Percentiles rank a stretch among this genome's conserved stretches.
Conservation (phyloP, 1,284 basidiomycete genomes). For the Leccinum pallidistipes region DNA sequence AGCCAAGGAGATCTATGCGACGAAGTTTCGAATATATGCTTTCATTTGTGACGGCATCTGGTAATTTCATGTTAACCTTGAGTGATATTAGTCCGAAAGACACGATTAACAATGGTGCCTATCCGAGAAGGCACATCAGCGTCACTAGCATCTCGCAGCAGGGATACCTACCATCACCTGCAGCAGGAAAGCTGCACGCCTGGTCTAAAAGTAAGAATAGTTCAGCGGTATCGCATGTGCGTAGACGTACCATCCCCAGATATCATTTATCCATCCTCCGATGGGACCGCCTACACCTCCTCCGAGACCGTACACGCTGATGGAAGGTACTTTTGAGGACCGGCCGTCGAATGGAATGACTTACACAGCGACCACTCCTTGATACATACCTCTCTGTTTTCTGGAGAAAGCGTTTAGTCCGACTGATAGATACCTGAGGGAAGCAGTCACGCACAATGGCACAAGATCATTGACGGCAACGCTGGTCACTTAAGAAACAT, state of each 20-base stretch:
- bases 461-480: conserved; percentile 79
- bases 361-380: conserved; percentile 48
- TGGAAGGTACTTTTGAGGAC: neutral
- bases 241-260: neutral
- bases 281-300: conserved; percentile 38
- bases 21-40: conserved; percentile 51
- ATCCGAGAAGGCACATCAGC: neutral
- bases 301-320: conserved; percentile 68
- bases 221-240: neutral
- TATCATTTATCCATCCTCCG: conserved; percentile 52
- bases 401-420: conserved; percentile 38
- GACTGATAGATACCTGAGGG: conserved; percentile 29
- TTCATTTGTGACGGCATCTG: conserved; percentile 59
- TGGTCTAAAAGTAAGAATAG: neutral
- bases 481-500: conserved; percentile 56
- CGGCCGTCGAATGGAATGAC: too few species aligned
- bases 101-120: neutral
- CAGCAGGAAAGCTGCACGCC: neutral
- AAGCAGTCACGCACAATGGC: conserved; percentile 61
- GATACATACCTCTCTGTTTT: conserved; percentile 84
- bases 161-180: neutral
- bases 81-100: neutral
- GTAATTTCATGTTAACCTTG: conserved; percentile 53
- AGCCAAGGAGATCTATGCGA: conserved; percentile 77
- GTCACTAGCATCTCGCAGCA: neutral